Conservation (phyloP, 2,329 filamentous ascomycete genomes). For the Botrytis sinoallii region DNA sequence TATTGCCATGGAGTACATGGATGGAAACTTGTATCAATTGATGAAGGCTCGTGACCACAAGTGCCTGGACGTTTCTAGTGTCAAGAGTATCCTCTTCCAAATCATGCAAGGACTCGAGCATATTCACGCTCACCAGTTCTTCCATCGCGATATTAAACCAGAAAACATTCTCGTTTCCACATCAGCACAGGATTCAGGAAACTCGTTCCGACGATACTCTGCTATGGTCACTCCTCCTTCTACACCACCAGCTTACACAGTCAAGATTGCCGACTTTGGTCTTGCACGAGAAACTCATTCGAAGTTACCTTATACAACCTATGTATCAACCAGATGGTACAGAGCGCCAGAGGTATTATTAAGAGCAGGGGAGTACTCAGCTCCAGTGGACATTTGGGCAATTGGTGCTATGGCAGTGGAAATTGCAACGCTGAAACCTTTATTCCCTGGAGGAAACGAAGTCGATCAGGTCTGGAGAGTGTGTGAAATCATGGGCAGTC, state of each 20-base stretch:
- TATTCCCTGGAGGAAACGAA: slow-evolving; percentile 97
- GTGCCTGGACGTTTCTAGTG: slow-evolving; percentile 79
- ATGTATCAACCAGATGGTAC: slow-evolving; percentile 97
- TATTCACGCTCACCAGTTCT: slow-evolving; percentile 95
- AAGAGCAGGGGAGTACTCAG: slow-evolving; percentile 92
- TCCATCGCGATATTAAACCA: slow-evolving; percentile 98
- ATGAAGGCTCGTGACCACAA: slow-evolving; percentile 99
- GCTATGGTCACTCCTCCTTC: slow-evolving; percentile 90
- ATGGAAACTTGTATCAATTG: slow-evolving; percentile 95
- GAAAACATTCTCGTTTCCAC: slow-evolving; percentile 98
- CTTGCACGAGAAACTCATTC: slow-evolving; percentile 97
- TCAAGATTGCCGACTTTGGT: slow-evolving; percentile 98
- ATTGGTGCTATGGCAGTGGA: slow-evolving; percentile 98
- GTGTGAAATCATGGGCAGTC: slow-evolving; percentile 98
- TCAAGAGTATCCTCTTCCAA: slow-evolving; percentile 97
- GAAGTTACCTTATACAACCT: slow-evolving; percentile 94
- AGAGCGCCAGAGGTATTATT: slow-evolving; percentile 89
- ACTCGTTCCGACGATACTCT: slow-evolving; percentile 90
- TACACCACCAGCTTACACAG: slow-evolving; percentile 88
- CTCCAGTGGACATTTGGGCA: slow-evolving; percentile 97
- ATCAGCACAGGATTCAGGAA: slow-evolving; percentile 71
- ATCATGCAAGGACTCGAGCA: slow-evolving; percentile 95
- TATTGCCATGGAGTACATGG: slow-evolving; percentile 99
- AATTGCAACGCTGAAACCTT: slow-evolving; percentile 89
- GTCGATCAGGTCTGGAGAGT: slow-evolving; percentile 99